Conservation (phyloP, 2,329 filamentous ascomycete species). For the Ilyonectria robusta region DNA sequence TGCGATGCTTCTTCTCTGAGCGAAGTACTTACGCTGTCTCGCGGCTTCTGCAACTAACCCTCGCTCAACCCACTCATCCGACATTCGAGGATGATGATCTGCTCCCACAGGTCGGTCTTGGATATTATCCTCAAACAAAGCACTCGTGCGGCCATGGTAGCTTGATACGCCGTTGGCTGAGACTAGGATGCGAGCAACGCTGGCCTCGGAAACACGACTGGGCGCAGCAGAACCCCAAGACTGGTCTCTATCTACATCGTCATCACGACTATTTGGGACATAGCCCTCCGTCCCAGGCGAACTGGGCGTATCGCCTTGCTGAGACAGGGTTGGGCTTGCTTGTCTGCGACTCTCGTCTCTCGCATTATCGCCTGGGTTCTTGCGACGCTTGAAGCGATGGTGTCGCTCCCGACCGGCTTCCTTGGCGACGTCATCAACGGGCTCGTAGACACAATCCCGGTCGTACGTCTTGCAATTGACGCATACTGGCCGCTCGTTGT, state of each 20-base stretch:
- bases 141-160: conserved; percentile 66
- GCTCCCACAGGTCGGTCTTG: conserved; percentile 25
- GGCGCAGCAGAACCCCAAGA: conserved; percentile 26
- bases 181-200: conserved; percentile 55
- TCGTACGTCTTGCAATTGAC: conserved; percentile 36
- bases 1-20: neutral
- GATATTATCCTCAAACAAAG: conserved; percentile 58
- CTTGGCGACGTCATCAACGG: conserved; percentile 40
- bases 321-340: neutral
- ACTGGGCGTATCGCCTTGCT: neutral
- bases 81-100: conserved; percentile 47
- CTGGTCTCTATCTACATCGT: conserved; percentile 4
- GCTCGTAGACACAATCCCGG: conserved; percentile 43
- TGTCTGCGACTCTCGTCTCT: neutral
- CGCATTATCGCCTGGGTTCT: neutral
- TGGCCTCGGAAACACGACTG: conserved; percentile 32
- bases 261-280: conserved; percentile 19
- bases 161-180: conserved; percentile 53
- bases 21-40: conserved; percentile 36
- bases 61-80: conserved; percentile 52
- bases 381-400: conserved; percentile 34
- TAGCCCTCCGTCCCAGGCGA: conserved; percentile 14
- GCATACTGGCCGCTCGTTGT: conserved; percentile 41
- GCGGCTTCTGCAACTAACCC: conserved; percentile 50
- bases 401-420: conserved; percentile 35